phyloP scores from a whole-genome alignment of 176 grass and related monocot genomes.

The Juncus effusus region DNA sequence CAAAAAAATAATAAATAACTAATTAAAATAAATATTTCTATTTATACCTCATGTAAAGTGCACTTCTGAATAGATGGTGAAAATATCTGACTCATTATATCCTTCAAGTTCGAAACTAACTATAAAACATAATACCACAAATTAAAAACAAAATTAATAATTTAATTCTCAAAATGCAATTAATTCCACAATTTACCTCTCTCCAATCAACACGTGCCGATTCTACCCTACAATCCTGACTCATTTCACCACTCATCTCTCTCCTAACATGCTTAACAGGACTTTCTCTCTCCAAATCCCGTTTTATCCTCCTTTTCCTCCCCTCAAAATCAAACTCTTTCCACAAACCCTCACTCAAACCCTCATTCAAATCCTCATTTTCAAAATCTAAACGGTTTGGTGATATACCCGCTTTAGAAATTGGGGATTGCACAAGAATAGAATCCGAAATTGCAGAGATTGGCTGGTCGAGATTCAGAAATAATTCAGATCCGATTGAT shows the following conservation, averaged over 20 bases:
- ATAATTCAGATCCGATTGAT: too few relatives aligned
- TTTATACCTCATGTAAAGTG: constrained; percentile 66
- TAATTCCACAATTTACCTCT: constrained; percentile 12
- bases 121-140: constrained; percentile 28
- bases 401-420: not conserved
- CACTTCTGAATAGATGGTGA: constrained; percentile 49
- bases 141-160: constrained; percentile 1
- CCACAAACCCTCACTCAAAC: not conserved
- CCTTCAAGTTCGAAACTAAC: constrained; percentile 39
- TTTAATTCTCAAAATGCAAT: too few relatives aligned
- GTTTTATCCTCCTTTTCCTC: constrained; percentile 47
- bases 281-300: constrained; percentile 17
- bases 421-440: too few relatives aligned
- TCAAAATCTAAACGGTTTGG: constrained; percentile 6
- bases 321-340: constrained; percentile 44
- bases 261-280: constrained; percentile 40
- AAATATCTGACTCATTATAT: constrained; percentile 49
- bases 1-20: not conserved
- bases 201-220: constrained; percentile 5
- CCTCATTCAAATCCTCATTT: constrained; percentile 14
- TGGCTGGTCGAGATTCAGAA: too few relatives aligned
- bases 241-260: constrained; percentile 24
- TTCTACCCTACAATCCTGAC: constrained; percentile 3
- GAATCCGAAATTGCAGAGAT: too few relatives aligned
- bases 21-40: not conserved